Evolutionary conservation across 2,329 filamentous ascomycete species (phyloP).

Genomic region (Paradendryphiella salina): DNA sequence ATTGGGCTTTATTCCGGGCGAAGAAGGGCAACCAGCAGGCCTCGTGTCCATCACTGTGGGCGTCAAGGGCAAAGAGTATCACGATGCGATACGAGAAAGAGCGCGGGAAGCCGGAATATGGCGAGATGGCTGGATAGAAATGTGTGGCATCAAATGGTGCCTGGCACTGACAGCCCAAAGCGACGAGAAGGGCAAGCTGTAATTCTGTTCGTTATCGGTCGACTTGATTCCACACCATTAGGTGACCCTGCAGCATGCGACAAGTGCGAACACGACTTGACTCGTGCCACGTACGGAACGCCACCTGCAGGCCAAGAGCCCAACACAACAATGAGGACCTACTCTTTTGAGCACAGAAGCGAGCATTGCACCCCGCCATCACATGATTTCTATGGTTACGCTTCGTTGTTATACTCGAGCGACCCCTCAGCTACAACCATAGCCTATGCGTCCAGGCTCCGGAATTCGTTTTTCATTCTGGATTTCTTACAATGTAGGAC

Average conservation of each 20-base stretch:
- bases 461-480: background rate
- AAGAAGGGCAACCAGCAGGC: constrained; percentile 42
- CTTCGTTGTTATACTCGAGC: background rate
- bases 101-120: constrained; percentile 38
- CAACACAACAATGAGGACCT: too few relatives aligned
- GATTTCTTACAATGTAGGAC: background rate
- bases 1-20: constrained; percentile 45
- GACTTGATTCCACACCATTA: background rate
- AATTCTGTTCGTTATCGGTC: constrained; percentile 3
- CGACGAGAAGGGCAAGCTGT: constrained; percentile 27
- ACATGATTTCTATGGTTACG: background rate
- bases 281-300: constrained; percentile 1
- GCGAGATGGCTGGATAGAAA: constrained; percentile 41
- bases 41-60: constrained; percentile 47
- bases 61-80: constrained; percentile 40
- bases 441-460: background rate
- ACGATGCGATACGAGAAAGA: constrained; percentile 40
- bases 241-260: background rate
- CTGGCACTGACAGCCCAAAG: constrained; percentile 34
- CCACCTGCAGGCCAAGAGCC: background rate
- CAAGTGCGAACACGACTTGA: background rate
- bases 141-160: constrained; percentile 48
- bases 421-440: background rate
- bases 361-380: too few relatives aligned
- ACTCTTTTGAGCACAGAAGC: too few relatives aligned